Percentiles rank a stretch among this genome's conserved stretches.
These are phyloP conservation scores for Vairimorpha apis DNA, from an alignment of 371 early-diverging fungal genomes.

Conservation along the genomic window DNA sequence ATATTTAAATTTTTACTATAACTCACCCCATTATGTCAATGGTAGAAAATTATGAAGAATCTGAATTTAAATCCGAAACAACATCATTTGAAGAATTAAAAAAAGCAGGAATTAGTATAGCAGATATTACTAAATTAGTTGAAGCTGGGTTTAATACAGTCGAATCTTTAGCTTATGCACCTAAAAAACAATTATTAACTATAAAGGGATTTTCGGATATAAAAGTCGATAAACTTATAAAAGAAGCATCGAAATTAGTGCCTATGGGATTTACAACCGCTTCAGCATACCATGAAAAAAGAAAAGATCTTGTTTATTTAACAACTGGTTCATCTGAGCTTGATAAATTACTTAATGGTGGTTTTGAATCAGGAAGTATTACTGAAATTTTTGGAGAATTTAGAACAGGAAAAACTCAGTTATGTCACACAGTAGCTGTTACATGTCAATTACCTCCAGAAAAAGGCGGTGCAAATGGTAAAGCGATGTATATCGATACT, in stretches of 20 bases:
- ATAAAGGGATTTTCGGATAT: slow-evolving; percentile 95
- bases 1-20: slow-evolving; percentile 2
- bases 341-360: slow-evolving; percentile 85
- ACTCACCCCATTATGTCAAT: slow-evolving; percentile 55
- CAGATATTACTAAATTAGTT: slow-evolving; percentile 75
- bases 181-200: slow-evolving; percentile 75
- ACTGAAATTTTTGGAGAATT: slow-evolving; percentile 99
- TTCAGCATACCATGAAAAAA: slow-evolving; percentile 77
- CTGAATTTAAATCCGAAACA: slow-evolving; percentile 36
- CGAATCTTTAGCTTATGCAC: slow-evolving; percentile 87
- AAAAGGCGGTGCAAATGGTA: slow-evolving; percentile 86
- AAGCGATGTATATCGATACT: slow-evolving; percentile 93
- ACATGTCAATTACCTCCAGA: slow-evolving; percentile 81
- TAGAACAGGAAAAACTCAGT: slow-evolving; percentile 94
- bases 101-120: slow-evolving; percentile 72
- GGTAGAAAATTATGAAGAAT: slow-evolving; percentile 63
- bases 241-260: slow-evolving; percentile 83
- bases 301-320: slow-evolving; percentile 75
- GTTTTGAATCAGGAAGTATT: slow-evolving; percentile 93
- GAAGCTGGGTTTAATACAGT: slow-evolving; percentile 88
- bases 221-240: slow-evolving; percentile 89
- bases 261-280: slow-evolving; percentile 95
- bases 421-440: slow-evolving; percentile 93
- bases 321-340: slow-evolving; percentile 88
- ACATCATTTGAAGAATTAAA: slow-evolving; percentile 63